Percentiles rank a stretch among this genome's conserved stretches.
Conservation (phyloP, 2,329 filamentous ascomycete genomes). For the Didymella sp. region DNA sequence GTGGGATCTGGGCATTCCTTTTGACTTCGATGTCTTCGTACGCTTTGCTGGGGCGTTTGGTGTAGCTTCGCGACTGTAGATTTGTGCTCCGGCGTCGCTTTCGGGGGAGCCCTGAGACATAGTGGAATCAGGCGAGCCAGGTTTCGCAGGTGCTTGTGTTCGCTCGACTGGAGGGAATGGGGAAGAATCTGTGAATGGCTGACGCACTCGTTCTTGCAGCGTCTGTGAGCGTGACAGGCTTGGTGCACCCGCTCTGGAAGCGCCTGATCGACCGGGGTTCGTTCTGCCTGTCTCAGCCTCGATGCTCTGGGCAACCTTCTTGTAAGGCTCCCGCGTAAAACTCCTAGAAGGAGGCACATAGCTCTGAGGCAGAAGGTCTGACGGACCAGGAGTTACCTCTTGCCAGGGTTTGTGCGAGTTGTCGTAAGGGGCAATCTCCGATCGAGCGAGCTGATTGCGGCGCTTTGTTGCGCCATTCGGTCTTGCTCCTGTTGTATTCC, state of each 20-base stretch:
- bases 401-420: slow-evolving; percentile 39
- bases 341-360: slow-evolving; percentile 33
- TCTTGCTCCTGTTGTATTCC: background rate
- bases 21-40: slow-evolving; percentile 32
- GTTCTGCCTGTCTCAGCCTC: slow-evolving; percentile 26
- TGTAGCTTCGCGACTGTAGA: slow-evolving; percentile 36
- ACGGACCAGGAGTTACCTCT: slow-evolving; percentile 38
- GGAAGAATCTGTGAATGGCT: slow-evolving; percentile 12
- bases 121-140: slow-evolving; percentile 29
- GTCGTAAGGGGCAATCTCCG: slow-evolving; percentile 18
- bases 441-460: slow-evolving; percentile 14
- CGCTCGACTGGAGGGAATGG: slow-evolving; percentile 9
- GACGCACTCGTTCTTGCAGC: slow-evolving; percentile 3
- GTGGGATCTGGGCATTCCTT: slow-evolving; percentile 45
- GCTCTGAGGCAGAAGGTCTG: slow-evolving; percentile 38
- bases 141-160: slow-evolving; percentile 19
- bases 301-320: slow-evolving; percentile 32
- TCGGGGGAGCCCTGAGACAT: slow-evolving; percentile 27
- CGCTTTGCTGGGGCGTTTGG: slow-evolving; percentile 28
- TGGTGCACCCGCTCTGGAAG: background rate
- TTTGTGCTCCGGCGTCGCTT: slow-evolving; percentile 26
- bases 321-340: slow-evolving; percentile 22
- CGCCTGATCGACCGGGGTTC: background rate
- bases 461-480: slow-evolving; percentile 8
- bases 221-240: slow-evolving; percentile 6